Conservation (phyloP, 176 grass and related monocot genomes). For the Aegilops bicornis region DNA sequence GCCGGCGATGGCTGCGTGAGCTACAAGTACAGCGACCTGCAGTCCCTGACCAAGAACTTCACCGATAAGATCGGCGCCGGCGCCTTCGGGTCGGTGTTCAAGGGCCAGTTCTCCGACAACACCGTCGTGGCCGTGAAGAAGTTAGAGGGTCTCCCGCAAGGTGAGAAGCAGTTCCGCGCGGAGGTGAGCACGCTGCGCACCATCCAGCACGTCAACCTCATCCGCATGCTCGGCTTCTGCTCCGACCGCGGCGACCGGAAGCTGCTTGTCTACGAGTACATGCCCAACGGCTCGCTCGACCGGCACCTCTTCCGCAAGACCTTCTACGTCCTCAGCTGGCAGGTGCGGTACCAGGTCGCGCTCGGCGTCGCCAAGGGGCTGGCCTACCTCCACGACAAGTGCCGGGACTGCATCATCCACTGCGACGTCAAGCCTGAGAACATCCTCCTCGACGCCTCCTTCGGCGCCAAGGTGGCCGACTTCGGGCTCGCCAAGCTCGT, state of each 20-base stretch:
- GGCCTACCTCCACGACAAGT: constrained; percentile 47
- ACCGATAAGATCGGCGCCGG: constrained; percentile 42
- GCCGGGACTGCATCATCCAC: constrained; percentile 48
- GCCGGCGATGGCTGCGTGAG: background rate
- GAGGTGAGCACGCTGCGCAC: constrained; percentile 55
- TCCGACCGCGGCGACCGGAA: constrained; percentile 29
- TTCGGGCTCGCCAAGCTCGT: constrained; percentile 42
- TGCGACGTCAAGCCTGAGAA: constrained; percentile 53
- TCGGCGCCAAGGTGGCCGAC: constrained; percentile 37
- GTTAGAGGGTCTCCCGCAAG: constrained; percentile 43
- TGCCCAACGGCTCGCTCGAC: constrained; percentile 36
- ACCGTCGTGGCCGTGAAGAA: constrained; percentile 45
- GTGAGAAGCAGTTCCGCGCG: constrained; percentile 57
- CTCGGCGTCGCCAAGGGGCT: constrained; percentile 29
- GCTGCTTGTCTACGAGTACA: constrained; percentile 47
- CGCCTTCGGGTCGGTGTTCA: constrained; percentile 43
- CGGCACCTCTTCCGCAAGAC: constrained; percentile 24
- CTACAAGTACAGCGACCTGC: constrained; percentile 41
- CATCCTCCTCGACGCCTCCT: constrained; percentile 37
- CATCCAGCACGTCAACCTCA: constrained; percentile 48
- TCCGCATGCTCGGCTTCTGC: constrained; percentile 48
- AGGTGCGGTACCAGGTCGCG: too few species aligned
- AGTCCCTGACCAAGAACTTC: constrained; percentile 46
- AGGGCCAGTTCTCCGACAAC: constrained; percentile 22
- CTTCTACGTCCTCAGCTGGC: too few species aligned